Percentiles rank a stretch among this genome's conserved stretches.
Conservation (phyloP, 495 filamentous ascomycete species). For the Pyrenula massariospora region DNA sequence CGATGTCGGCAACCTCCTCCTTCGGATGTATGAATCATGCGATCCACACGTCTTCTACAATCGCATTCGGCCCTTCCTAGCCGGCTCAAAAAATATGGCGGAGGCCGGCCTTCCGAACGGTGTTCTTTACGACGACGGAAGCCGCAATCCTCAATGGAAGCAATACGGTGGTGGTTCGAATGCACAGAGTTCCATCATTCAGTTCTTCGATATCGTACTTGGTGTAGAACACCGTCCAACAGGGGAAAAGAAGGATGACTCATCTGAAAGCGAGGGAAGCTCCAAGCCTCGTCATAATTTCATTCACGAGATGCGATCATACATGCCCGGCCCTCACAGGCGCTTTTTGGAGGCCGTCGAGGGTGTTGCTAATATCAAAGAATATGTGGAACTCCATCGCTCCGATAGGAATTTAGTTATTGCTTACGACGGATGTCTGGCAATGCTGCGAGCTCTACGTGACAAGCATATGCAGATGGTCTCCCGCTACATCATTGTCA, state of each 20-base stretch:
- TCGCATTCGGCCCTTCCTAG: slow-evolving; percentile 84
- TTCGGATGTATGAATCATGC: slow-evolving; percentile 85
- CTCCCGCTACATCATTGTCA: slow-evolving; percentile 86
- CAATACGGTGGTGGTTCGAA: slow-evolving; percentile 88
- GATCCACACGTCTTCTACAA: slow-evolving; percentile 91
- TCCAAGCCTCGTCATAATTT: slow-evolving; percentile 68
- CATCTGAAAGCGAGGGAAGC: slow-evolving; percentile 26
- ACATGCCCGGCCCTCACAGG: slow-evolving; percentile 91
- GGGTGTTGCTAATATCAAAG: slow-evolving; percentile 74
- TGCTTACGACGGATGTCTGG: slow-evolving; percentile 83
- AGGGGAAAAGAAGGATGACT: slow-evolving; percentile 47
- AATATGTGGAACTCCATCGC: slow-evolving; percentile 59
- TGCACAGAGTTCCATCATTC: slow-evolving; percentile 87
- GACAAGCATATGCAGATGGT: slow-evolving; percentile 96
- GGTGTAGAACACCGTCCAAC: slow-evolving; percentile 88
- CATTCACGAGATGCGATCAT: slow-evolving; percentile 88
- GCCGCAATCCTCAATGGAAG: slow-evolving; percentile 50
- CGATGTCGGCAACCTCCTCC: slow-evolving; percentile 61
- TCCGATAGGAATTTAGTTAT: slow-evolving; percentile 53
- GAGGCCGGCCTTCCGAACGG: slow-evolving; percentile 82
- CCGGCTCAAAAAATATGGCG: slow-evolving; percentile 93
- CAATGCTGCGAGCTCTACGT: slow-evolving; percentile 79
- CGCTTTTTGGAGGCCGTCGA: slow-evolving; percentile 76
- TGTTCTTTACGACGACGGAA: slow-evolving; percentile 74
- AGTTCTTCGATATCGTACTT: slow-evolving; percentile 89